Evolutionary conservation across 495 filamentous ascomycete genomes (phyloP), one percentile per base, ranked within the genome.

Genomic region (Aspergillus kassunensis): DNA sequence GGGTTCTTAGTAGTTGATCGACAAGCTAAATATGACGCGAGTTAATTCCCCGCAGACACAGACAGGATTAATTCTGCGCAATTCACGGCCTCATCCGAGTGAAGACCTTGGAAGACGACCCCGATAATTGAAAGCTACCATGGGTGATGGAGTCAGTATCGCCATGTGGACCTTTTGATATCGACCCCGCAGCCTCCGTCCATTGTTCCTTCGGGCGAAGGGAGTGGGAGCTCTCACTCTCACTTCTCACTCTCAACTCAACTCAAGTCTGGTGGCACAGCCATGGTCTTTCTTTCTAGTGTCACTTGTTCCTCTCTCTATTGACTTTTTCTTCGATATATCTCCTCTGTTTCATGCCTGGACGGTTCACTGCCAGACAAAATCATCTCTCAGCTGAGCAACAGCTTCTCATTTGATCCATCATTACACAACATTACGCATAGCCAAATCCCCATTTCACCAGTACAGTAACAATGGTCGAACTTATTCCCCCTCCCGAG

Each of bases 401-500:
- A 37, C 36, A 36, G 15, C 35, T 36, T 34, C 25, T 27, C 3
- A 10, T 16, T 21, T 16, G 23, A 12, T n/a, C 24, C 12, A 42
- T 40, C 25, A 46, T 36, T 43, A 23, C 31, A 10, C n/a, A 45
- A 37, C 33, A 23, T 6, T n/a, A 47, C 44, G 16, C 27, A 25
- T 12, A 27, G 42, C 15, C n/a, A n/a, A n/a, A n/a, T n/a, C n/a
- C n/a, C n/a, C n/a, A n/a, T n/a, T n/a, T n/a, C 49, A 10, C 20
- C 36, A 33, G 24, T 9, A 21, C 16, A 35, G 29, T 39, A 55
- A 67, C 42, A 20, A 77, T 78, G 77, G 72, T 77, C 53, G 73
- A 76, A 55, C 69, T 75, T 51, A 84, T 90, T 45, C 75, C 73
- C 35, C 75, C 84, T 31, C 89, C 90, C 6, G 77, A 87, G 55